Conservation (phyloP, 768 basidiomycete genomes). For the Trametes cingulata region DNA sequence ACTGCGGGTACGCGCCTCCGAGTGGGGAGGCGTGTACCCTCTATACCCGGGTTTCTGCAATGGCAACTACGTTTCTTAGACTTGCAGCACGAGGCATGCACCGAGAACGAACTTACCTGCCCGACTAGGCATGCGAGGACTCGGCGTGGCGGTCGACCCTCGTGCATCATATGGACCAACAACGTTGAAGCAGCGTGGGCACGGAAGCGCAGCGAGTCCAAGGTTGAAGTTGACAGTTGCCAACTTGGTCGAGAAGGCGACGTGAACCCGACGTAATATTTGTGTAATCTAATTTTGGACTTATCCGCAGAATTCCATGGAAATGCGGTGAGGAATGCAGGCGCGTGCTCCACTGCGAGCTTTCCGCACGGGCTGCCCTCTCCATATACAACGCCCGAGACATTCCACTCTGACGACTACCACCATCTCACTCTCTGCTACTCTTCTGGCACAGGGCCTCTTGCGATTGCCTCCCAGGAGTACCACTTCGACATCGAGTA, state of each 20-base stretch:
- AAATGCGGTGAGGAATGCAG: slow-evolving; percentile 8
- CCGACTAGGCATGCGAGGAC: slow-evolving; percentile 4
- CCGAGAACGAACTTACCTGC: slow-evolving; percentile 14
- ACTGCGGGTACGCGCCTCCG: background rate
- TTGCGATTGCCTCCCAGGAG: too few relatives aligned
- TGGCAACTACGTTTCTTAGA: background rate
- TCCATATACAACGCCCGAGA: background rate
- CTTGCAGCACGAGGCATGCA: background rate
- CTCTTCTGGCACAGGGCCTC: background rate
- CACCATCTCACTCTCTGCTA: background rate
- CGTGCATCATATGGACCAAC: slow-evolving; percentile 4
- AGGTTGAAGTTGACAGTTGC: background rate
- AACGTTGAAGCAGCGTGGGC: background rate
- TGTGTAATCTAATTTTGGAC: background rate
- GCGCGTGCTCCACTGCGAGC: background rate
- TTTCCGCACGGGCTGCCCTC: background rate
- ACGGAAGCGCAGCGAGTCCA: background rate
- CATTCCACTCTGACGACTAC: background rate
- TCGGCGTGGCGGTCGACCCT: background rate
- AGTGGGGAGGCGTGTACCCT: background rate
- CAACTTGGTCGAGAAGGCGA: slow-evolving; percentile 1
- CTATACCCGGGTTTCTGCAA: slow-evolving; percentile 15
- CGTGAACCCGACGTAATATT: background rate
- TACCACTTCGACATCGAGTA: too few relatives aligned
- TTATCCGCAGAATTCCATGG: background rate